These are phyloP conservation scores for Leptosphaerulina australis DNA, from an alignment of 2,329 filamentous ascomycete genomes.

Conservation along the genomic window DNA sequence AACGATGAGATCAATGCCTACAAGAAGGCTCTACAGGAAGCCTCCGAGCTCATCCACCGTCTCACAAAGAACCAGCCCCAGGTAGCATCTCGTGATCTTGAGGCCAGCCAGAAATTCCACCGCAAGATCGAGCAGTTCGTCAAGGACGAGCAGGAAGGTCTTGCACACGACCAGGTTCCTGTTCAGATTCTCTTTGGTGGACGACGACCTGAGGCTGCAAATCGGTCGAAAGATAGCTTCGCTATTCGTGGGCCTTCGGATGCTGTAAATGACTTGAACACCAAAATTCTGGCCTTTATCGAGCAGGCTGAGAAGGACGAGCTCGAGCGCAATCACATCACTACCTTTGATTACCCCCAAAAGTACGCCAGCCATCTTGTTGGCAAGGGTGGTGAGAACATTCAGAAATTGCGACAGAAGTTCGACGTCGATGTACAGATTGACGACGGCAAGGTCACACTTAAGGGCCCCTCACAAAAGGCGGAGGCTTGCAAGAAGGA, in stretches of 20 bases:
- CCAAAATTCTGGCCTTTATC: conserved; percentile 78
- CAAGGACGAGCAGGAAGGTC: conserved; percentile 60
- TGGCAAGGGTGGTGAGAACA: conserved; percentile 70
- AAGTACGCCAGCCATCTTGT: conserved; percentile 89
- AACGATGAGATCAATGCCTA: conserved; percentile 62
- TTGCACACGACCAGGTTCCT: conserved; percentile 59
- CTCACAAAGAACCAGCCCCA: conserved; percentile 61
- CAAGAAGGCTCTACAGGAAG: conserved; percentile 63
- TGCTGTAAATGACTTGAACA: conserved; percentile 71
- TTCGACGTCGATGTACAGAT: conserved; percentile 83
- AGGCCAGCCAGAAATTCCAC: conserved; percentile 65
- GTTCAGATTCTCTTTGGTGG: conserved; percentile 61
- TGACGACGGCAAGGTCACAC: conserved; percentile 89
- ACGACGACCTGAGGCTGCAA: conserved; percentile 54
- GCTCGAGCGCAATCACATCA: conserved; percentile 86
- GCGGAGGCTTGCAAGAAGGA: conserved; percentile 84
- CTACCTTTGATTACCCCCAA: conserved; percentile 90
- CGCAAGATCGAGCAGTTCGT: conserved; percentile 68
- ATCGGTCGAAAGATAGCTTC: conserved; percentile 62
- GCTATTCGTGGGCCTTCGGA: conserved; percentile 78
- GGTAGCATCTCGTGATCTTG: conserved; percentile 60
- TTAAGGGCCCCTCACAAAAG: conserved; percentile 95
- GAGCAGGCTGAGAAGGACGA: conserved; percentile 90
- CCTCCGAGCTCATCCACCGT: conserved; percentile 61
- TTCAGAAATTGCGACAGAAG: conserved; percentile 71